phyloP scores from a whole-genome alignment of 31 red algal genomes.

The Odonthalia washingtoniensis region DNA sequence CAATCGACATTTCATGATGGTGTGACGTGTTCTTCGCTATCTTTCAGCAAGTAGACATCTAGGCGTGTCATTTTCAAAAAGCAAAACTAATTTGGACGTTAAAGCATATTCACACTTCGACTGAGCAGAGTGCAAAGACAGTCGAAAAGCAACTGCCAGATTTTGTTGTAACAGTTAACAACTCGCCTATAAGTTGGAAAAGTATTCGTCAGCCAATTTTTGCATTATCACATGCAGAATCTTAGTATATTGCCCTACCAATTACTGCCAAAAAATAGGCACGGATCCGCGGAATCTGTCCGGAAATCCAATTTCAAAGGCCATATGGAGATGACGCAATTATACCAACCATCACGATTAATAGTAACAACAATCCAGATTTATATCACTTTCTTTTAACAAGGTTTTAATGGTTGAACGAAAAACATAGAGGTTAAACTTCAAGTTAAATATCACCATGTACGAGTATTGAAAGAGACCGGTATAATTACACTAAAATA shows the following conservation, averaged over 20 bases:
- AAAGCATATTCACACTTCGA: constrained; percentile 13
- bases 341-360: not conserved
- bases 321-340: not conserved
- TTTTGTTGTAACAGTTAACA: not conserved
- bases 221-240: not conserved
- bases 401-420: not conserved
- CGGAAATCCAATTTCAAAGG: not conserved
- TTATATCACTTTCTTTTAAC: not conserved
- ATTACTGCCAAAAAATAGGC: not conserved
- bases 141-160: not conserved
- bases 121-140: constrained; percentile 5
- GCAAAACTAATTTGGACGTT: not conserved
- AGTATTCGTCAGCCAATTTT: not conserved
- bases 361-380: not conserved
- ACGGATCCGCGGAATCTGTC: not conserved
- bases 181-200: constrained; percentile 13
- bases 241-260: not conserved
- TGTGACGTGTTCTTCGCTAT: not conserved
- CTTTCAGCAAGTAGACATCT: not conserved
- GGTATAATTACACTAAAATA: not conserved
- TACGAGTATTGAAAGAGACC: not conserved
- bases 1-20: not conserved
- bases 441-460: not conserved
- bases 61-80: not conserved
- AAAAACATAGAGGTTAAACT: not conserved